Evolutionary conservation across 352 stramenopile species (phyloP).

Genomic region (Phytophthora nicotianae): DNA sequence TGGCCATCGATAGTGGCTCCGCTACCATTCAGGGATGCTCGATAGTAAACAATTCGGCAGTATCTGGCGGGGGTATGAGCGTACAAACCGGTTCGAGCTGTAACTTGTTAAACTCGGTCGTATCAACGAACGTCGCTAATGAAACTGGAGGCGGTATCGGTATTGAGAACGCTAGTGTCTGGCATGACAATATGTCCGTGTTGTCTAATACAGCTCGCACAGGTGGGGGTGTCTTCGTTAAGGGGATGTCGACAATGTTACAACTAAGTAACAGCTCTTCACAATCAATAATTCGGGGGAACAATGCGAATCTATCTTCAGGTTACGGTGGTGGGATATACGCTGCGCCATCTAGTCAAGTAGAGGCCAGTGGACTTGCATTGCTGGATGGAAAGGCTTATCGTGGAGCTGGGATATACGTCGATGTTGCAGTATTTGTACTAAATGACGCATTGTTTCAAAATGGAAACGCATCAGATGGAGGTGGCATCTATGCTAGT

Average conservation of each 20-base stretch:
- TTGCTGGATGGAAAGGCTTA: conserved; percentile 21
- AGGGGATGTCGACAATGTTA: conserved; percentile 8
- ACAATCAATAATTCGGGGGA: conserved; percentile 18
- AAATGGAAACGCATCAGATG: conserved; percentile 22
- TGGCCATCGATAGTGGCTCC: conserved; percentile 10
- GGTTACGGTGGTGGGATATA: conserved; percentile 38
- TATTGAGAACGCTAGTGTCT: conserved; percentile 23
- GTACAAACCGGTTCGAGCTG: conserved; percentile 15
- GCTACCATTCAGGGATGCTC: conserved; percentile 19
- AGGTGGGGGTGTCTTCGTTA: conserved; percentile 36
- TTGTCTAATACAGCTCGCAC: conserved; percentile 27
- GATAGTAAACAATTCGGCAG: conserved; percentile 18
- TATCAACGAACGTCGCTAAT: conserved; percentile 13
- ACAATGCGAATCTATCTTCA: conserved; percentile 9
- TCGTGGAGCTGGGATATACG: conserved; percentile 35
- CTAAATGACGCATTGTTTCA: conserved; percentile 24
- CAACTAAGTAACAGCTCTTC: conserved; percentile 6
- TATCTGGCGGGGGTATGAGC: conserved; percentile 21
- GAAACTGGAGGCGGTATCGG: conserved; percentile 30
- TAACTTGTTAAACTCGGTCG: conserved; percentile 7
- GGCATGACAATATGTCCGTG: conserved; percentile 32
- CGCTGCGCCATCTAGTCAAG: conserved; percentile 15
- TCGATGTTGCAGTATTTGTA: conserved; percentile 23
- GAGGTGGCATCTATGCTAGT: conserved; percentile 38
- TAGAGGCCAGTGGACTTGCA: conserved; percentile 19